These are phyloP conservation scores for Teunomyces tritomae DNA, from an alignment of 805 yeast genomes.

Conservation along the genomic window DNA sequence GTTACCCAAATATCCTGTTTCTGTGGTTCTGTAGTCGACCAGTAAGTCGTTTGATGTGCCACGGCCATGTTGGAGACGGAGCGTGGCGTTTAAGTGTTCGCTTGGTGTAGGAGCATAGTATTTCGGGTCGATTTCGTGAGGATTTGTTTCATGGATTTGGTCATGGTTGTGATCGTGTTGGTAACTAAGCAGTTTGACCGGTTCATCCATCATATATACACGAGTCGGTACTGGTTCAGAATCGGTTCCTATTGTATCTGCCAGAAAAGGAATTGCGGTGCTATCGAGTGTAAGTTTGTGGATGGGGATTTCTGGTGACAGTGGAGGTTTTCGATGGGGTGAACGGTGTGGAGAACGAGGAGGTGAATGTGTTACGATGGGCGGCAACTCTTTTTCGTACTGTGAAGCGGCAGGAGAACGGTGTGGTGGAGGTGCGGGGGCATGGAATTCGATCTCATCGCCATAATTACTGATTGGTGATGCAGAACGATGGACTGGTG, in stretches of 20 bases:
- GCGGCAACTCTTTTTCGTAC: neutral
- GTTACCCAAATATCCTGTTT: conserved; percentile 41
- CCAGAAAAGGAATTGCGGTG: conserved; percentile 39
- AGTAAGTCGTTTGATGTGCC: conserved; percentile 15
- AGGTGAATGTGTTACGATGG: conserved; percentile 1
- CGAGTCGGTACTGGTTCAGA: conserved; percentile 29
- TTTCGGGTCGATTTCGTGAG: conserved; percentile 71
- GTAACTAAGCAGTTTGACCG: conserved; percentile 28
- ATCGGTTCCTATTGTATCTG: conserved; percentile 39
- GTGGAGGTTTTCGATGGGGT: conserved; percentile 21
- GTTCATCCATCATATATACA: conserved; percentile 35
- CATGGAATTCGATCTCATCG: conserved; percentile 10
- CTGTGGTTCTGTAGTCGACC: conserved; percentile 28
- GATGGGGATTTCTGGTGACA: neutral
- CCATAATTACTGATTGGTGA: conserved; percentile 22
- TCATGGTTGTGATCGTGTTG: conserved; percentile 14
- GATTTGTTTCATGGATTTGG: conserved; percentile 62
- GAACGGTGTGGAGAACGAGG: neutral
- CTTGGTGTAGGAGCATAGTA: conserved; percentile 55
- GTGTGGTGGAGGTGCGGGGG: conserved; percentile 27
- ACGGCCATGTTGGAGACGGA: conserved; percentile 21
- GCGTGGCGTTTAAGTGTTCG: conserved; percentile 30
- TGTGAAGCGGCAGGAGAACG: neutral
- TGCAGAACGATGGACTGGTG: conserved; percentile 7
- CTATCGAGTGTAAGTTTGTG: conserved; percentile 7